Evolutionary conservation across 2,329 filamentous ascomycete genomes (phyloP), one percentile per base, ranked within the genome.

Genomic region (Trichoderma sp.): DNA sequence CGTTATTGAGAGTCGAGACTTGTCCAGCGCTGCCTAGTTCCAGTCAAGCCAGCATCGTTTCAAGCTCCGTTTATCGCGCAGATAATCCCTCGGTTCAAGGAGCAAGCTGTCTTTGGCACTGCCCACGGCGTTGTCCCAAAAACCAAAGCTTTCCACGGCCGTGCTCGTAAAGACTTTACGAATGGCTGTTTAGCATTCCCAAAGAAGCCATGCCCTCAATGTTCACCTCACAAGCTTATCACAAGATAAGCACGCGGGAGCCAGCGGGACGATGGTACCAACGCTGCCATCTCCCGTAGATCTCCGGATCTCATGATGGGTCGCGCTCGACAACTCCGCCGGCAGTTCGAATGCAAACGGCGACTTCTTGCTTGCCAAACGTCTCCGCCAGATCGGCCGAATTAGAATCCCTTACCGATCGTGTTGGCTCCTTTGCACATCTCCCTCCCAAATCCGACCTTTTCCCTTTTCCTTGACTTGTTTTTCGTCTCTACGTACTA

Each of bases 291-390:
- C 59, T 16, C 46, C 32, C 39, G 52, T 59, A 69, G 60, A 59
- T 66, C 60, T 59, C n/a, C 32, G 18, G 43, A 24, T 30, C 39
- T 55, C 37, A 43, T 18, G 34, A 54, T 49, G 30, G 60, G 39
- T 56, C 67, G 39, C 32, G 59, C 14, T 39, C 67, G 56, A 16
- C 13, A 60, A 54, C 13, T 26, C 54, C 66, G n/a, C 46, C 68
- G 56, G 63, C n/a, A 69, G 55, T 69, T 69, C 56, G 24, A 66
- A 28, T 37, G 39, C 16, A 30, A 55, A 32, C 46, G 55, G 39
- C 43, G 55, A 59, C 39, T 54, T 59, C 18, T 67, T 43, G 49
- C 64, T 24, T 39, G 16, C 10, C 43, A 59, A 52, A 67, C 37
- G 55, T 59, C 54, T 59, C 64, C 55, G 64, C 46, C 39, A 51